Base-by-base conservation (phyloP, 371 early-diverging fungal genomes). In the Mucor indicus region DNA sequence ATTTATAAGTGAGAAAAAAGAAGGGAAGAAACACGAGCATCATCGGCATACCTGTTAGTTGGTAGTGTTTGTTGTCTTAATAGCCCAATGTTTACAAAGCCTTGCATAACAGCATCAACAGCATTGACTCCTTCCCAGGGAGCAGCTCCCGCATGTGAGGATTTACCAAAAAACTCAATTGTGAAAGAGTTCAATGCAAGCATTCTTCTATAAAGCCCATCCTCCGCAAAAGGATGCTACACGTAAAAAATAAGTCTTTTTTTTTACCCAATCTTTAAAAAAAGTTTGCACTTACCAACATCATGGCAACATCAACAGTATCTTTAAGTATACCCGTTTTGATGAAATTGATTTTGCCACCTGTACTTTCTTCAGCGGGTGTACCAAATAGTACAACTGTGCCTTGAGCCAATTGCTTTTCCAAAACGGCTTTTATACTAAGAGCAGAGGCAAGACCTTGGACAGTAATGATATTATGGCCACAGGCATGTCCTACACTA, bases 101-200 rank as follows among this genome's bases (percentile, higher is more conserved):
- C 73, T 41, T 75, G 60, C 35, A 83, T 72, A 8, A 83, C 55
- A 2, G 89, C 89, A 49, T 89, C 86, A 8, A 89, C 59, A 5
- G 90, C 90, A 55, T 91, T 89, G 45, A 83, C 61, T 0, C 91
- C 91, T 8, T 86, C 76, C 87, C 68, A 72, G 15, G 72, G 72
- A 4, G 66, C 46, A 38, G 53, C 53, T 22, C 72, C 77, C n/a
- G 86, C 86, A 60, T 88, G 88, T 16, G 81, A 67, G 12, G 80
- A 53, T 21, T 62, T 69, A 11, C 88, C 88, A 64, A 75, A 80
- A 55, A 76, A 88, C 43, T 83, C 78, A 7, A 83, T 70, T 16
- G 46, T 27, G 9, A 79, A 30, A 0, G 55, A 29, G 41, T 75
- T 68, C 30, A 82, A 25, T 10, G 83, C 82, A 17, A 83, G 29